phyloP scores from a whole-genome alignment of 202 grass and related monocot genomes.

The Schoenoplectus tabernaemontani region DNA sequence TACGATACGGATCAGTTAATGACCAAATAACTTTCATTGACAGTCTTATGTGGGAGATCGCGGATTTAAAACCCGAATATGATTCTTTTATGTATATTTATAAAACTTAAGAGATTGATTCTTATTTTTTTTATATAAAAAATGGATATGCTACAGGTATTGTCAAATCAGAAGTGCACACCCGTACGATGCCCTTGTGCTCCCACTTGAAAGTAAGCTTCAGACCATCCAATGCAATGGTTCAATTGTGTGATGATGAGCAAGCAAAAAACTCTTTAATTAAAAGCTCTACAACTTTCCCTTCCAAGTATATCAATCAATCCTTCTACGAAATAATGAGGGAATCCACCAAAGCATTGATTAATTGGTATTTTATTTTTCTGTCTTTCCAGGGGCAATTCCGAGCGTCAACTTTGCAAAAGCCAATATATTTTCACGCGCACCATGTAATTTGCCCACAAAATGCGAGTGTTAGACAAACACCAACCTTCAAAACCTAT shows the following conservation, averaged over 20 bases:
- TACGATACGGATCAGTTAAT: no score
- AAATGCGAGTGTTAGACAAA: not conserved
- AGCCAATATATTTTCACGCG: not conserved
- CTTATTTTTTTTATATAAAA: no score
- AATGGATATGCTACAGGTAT: no score
- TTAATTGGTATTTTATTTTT: slow-evolving; percentile 8
- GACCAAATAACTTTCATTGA: no score
- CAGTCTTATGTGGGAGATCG: no score
- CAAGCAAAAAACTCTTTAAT: slow-evolving; percentile 35
- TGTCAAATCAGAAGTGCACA: not conserved
- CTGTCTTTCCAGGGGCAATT: not conserved
- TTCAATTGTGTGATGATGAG: slow-evolving; percentile 20
- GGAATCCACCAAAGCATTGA: slow-evolving; percentile 47
- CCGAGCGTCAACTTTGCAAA: not conserved
- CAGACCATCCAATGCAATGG: slow-evolving; percentile 16
- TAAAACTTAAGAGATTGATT: no score
- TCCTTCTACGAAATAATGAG: slow-evolving; percentile 36
- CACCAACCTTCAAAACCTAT: not conserved
- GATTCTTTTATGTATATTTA: no score
- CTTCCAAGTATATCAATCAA: slow-evolving; percentile 39
- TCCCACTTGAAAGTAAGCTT: slow-evolving; percentile 22
- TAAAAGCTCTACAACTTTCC: slow-evolving; percentile 32
- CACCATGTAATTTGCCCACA: not conserved
- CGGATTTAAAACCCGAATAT: no score
- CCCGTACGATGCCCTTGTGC: not conserved